Evolutionary conservation across 768 basidiomycete genomes (phyloP).

Genomic region (Boletus bicolor): DNA sequence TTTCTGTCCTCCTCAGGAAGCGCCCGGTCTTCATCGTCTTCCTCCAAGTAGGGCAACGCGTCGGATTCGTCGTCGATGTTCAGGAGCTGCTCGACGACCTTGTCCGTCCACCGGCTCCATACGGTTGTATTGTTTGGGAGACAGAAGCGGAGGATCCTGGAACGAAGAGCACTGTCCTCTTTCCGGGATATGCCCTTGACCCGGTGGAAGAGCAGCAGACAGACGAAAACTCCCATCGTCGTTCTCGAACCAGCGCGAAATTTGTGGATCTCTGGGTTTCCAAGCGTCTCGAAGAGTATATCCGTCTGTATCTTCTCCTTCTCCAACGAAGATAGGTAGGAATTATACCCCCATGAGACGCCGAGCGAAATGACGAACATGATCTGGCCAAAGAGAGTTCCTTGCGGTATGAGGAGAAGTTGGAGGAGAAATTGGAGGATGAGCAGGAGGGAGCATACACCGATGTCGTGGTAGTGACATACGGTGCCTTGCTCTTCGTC

Average conservation of each 20-base stretch:
- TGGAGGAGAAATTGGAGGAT: conserved; percentile 33
- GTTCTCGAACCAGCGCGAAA: conserved; percentile 21
- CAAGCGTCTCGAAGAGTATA: conserved; percentile 16
- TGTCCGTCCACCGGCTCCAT: conserved; percentile 23
- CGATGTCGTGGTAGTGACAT: conserved; percentile 17
- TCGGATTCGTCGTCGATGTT: not conserved
- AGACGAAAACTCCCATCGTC: conserved; percentile 23
- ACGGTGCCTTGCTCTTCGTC: not conserved
- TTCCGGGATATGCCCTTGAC: not conserved
- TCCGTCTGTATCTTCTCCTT: conserved; percentile 23
- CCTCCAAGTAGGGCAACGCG: not conserved
- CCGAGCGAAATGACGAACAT: conserved; percentile 33
- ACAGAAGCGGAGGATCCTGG: conserved; percentile 13
- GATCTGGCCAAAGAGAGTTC: conserved; percentile 33
- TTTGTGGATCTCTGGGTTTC: conserved; percentile 2
- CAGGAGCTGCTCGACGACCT: conserved; percentile 21
- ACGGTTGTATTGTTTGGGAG: conserved; percentile 22
- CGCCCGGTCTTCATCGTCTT: not conserved
- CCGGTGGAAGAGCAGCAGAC: conserved; percentile 22
- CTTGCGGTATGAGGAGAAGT: conserved; percentile 34
- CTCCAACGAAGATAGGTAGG: conserved; percentile 36
- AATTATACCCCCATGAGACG: conserved; percentile 35
- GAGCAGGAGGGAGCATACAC: conserved; percentile 28
- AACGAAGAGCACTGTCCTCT: not conserved
- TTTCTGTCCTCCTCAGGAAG: not conserved